Base-by-base conservation (phyloP, 306 rosid genomes). In the Begonia peltatifolia region DNA sequence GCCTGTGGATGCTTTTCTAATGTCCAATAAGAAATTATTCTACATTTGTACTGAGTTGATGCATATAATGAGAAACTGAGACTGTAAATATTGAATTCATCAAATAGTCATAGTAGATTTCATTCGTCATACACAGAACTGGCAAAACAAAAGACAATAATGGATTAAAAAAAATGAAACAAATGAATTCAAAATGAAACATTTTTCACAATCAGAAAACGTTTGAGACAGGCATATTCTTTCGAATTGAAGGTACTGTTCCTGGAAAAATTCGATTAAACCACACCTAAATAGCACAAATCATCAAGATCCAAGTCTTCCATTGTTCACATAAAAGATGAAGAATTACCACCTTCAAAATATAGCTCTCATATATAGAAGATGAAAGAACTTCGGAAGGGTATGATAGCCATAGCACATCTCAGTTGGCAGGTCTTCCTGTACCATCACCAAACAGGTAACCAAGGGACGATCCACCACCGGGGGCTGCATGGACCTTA, bases 401-500 rank as follows among this genome's bases (percentile, higher is more conserved):
- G 44, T 15, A 30, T 14, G 14, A 30, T 30, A 30, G 38, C 38
- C 38, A 25, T 12, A 15, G 49, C 50, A 53, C 42, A 30, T 54
- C 58, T 90, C 76, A 90, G 52, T 90, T 85, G 18, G 78, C 75
- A 22, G 70, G 82, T 1, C 48, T 14, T 10, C n/a, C 48, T 44
- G 81, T 78, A 46, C 79, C 68, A 3, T 11, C 1, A 53, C 89
- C 97, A 63, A 90, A 90, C 71, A 90, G 94, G 65, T 90, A 90
- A 58, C 79, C 94, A 71, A 90, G 68, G 52, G 97, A 90, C 47
- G 97, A 90, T 54, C 95, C 95, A 44, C 97, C 97, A 20, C 97
- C 95, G 7, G 97, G 97, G 49, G 95, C 95, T 64, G 97, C 63
- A 48, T 90, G 97, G 52, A 90, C 95, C 76, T 90, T 90, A 70